Conservation (phyloP, 1,284 basidiomycete genomes). For the Microstroma glucosiphilum region DNA sequence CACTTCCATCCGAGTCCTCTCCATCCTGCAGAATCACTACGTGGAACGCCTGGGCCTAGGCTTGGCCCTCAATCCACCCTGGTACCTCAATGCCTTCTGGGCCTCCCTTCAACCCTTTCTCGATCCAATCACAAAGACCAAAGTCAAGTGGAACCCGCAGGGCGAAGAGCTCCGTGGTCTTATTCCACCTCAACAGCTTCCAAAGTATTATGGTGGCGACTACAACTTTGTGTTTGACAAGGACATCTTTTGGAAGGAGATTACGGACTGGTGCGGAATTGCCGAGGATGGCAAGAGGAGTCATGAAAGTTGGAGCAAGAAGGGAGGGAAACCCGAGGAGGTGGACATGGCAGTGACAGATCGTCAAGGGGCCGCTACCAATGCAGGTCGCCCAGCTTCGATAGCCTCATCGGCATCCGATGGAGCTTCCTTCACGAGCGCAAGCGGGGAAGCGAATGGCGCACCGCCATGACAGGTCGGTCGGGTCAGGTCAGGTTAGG, state of each 20-base stretch:
- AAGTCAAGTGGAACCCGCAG: slow-evolving; percentile 77
- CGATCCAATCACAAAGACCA: slow-evolving; percentile 81
- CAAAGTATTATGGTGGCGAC: slow-evolving; percentile 68
- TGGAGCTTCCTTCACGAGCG: no score
- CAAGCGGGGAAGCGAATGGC: no score
- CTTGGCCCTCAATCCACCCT: slow-evolving; percentile 73
- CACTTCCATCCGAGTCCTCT: slow-evolving; percentile 58
- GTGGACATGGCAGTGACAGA: no score
- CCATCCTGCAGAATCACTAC: slow-evolving; percentile 84
- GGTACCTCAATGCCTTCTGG: slow-evolving; percentile 55
- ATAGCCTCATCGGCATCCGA: no score
- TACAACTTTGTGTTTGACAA: slow-evolving; percentile 69
- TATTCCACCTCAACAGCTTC: slow-evolving; percentile 68
- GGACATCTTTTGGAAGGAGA: slow-evolving; percentile 57
- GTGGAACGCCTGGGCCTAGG: slow-evolving; percentile 81
- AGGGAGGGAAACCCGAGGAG: no score
- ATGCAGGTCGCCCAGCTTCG: no score
- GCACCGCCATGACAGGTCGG: no score
- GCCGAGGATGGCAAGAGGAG: slow-evolving; percentile 10
- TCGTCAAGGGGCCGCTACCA: no score
- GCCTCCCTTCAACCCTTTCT: slow-evolving; percentile 78
- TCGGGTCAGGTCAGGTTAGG: no score
- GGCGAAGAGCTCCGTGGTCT: slow-evolving; percentile 60
- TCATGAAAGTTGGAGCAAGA: slow-evolving; percentile 2
- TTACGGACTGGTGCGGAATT: slow-evolving; percentile 17